Base-by-base conservation (phyloP, 2,329 filamentous ascomycete species). In the Aspergillus puulaauensis region DNA sequence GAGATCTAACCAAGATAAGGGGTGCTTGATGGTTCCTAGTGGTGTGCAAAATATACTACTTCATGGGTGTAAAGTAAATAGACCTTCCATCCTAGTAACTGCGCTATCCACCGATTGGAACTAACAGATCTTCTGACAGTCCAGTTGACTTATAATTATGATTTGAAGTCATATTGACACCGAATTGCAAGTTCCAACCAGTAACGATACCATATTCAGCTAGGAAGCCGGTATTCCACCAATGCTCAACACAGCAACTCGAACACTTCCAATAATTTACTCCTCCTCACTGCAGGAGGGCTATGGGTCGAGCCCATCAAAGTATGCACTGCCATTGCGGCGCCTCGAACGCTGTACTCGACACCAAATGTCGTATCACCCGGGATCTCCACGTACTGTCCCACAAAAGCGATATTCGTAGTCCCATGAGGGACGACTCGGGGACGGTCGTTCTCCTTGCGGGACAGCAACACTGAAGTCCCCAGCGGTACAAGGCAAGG, bases 381-480 rank as follows among this genome's bases (percentile, higher is more conserved):
- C 9, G 65, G 64, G 14, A 75, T 71, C 63, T 78, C 75, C 15
- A 73, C 75, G 60, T 72, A 79, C 63, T 77, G 75, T n/a, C 75
- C 75, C 17, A 77, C 58, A 24, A 75, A 66, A 2, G 70, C 75
- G 51, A 76, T 68, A 59, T 77, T 77, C 19, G 63, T 69, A 12
- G 68, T 68, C 31, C 66, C 55, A 1, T 73, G 75, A 31, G 27
- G 27, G 47, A 77, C 69, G 2, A 77, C 71, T 15, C 64, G 54
- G 7, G 75, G 75, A 4, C 75, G 66, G 62, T 77, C 73, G 8
- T 68, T 67, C 2, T 61, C 52, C 15, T 65, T 60, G 6, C 74
- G 68, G 3, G 71, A 68, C 57, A 76, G 63, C 55, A 76, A 73
- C 49, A 73, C 69, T 11, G 69, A 64, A 3, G 75, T 76, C 23